These are phyloP conservation scores for Hemisphaericaspora subhashii DNA, from an alignment of 1,139 yeast species.

Conservation along the genomic window DNA sequence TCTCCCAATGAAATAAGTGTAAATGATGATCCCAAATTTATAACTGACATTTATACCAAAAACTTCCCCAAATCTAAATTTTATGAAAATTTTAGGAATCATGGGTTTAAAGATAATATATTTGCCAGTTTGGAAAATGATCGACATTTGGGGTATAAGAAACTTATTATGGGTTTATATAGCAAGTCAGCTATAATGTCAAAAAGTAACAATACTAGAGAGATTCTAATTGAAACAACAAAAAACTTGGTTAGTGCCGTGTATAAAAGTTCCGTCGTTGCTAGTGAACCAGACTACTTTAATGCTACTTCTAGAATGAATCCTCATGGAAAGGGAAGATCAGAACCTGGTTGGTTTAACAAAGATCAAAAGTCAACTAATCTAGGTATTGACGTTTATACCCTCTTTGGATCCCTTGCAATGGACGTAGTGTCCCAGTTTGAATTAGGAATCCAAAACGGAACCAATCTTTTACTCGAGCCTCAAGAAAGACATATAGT, in stretches of 20 bases:
- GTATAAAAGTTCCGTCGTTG: slow-evolving; percentile 31
- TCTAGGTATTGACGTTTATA: slow-evolving; percentile 55
- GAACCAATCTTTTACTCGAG: slow-evolving; percentile 40
- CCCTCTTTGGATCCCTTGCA: slow-evolving; percentile 67
- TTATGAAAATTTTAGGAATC: slow-evolving; percentile 63
- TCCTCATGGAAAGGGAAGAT: slow-evolving; percentile 36
- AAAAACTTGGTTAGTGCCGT: slow-evolving; percentile 28
- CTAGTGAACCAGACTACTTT: slow-evolving; percentile 32
- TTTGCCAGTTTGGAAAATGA: slow-evolving; percentile 55
- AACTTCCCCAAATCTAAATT: slow-evolving; percentile 62
- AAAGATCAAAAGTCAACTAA: slow-evolving; percentile 19
- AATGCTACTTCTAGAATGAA: slow-evolving; percentile 34
- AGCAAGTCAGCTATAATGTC: slow-evolving; percentile 46
- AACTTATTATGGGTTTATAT: slow-evolving; percentile 47
- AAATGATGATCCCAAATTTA: slow-evolving; percentile 46
- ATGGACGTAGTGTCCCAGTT: slow-evolving; percentile 68
- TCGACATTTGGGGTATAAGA: slow-evolving; percentile 51
- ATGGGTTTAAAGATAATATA: slow-evolving; percentile 52
- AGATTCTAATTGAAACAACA: slow-evolving; percentile 26
- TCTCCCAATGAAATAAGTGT: slow-evolving; percentile 66
- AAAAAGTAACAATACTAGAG: slow-evolving; percentile 29
- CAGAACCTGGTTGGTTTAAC: slow-evolving; percentile 32
- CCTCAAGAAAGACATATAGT: slow-evolving; percentile 45
- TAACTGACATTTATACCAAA: slow-evolving; percentile 56
- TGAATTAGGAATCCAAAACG: slow-evolving; percentile 53